A percentile compares a stretch with the other conserved stretches of the same genome.
Evolutionary conservation across 2,329 filamentous ascomycete genomes (phyloP).

Genomic region (Dothistroma septosporum): DNA sequence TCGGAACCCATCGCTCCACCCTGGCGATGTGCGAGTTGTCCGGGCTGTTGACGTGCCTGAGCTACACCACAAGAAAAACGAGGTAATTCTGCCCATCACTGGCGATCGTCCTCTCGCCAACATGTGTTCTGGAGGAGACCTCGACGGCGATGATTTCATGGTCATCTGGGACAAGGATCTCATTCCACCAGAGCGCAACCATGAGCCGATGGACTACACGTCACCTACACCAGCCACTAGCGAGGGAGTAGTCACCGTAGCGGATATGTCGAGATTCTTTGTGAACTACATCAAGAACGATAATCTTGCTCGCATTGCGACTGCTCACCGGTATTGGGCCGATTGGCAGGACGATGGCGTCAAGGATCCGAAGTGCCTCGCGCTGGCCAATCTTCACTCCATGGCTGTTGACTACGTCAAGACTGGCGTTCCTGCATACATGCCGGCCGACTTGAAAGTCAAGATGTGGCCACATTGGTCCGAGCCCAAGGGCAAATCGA

Average conservation of each 20-base stretch:
- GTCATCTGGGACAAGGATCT: constrained; percentile 83
- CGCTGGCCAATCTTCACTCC: constrained; percentile 77
- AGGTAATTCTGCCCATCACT: constrained; percentile 78
- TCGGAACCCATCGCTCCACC: constrained; percentile 88
- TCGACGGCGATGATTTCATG: constrained; percentile 94
- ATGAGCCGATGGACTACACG: constrained; percentile 72
- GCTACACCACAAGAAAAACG: constrained; percentile 75
- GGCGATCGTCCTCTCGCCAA: constrained; percentile 82
- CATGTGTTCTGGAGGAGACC: constrained; percentile 94
- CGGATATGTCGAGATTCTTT: constrained; percentile 79
- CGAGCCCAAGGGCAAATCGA: constrained; percentile 51
- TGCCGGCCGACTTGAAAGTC: constrained; percentile 59
- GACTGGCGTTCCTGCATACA: constrained; percentile 71
- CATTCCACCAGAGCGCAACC: constrained; percentile 66
- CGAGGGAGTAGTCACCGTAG: constrained; percentile 60
- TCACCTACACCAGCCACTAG: constrained; percentile 55
- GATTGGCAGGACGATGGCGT: constrained; percentile 61
- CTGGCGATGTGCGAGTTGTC: constrained; percentile 86
- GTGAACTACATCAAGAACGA: constrained; percentile 92
- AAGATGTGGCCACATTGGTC: constrained; percentile 79
- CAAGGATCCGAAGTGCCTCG: constrained; percentile 63
- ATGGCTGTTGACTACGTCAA: constrained; percentile 93
- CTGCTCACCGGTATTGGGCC: constrained; percentile 72
- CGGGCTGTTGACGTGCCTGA: constrained; percentile 69
- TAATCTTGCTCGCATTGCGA: constrained; percentile 71